Base-by-base conservation (phyloP, 2,329 filamentous ascomycete genomes). In the Pseudogymnoascus sp. region DNA sequence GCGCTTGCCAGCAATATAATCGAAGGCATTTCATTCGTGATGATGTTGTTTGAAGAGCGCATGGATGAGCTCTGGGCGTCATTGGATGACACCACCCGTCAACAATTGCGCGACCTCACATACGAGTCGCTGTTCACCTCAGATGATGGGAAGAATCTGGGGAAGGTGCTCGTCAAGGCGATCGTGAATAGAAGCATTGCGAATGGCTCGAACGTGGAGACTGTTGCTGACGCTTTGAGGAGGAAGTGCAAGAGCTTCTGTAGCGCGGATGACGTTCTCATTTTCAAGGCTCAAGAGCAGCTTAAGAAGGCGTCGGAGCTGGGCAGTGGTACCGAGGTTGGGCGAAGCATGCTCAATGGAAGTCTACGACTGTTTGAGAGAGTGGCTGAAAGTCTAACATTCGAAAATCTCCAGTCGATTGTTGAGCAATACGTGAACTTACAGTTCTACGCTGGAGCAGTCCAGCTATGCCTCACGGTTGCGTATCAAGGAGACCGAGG, bases 111-210 rank as follows among this genome's bases (percentile, higher is more conserved):
- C 63, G 83, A 87, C 37, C 81, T 99, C 61, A 97, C 91, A 0
- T 99, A 91, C 71, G 91, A 97, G 73, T 83, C 85, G 52, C 83
- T 99, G 0, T 97, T 99, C 74, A 90, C 91, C 3, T 86, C 88
- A 43, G 76, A 82, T 5, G 81, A 86, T 16, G 94, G 94, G 33
- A 91, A 91, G 69, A 91, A 96, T 10, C 83, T 97, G 23, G 95
- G 93, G 2, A 97, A 96, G 74, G 84, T 96, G 62, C 81, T 99
- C 1, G 94, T 99, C 63, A 99, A 97, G 74, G 92, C 93, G 0
- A 97, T 99, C 70, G 94, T 99, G 62, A 97, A 97, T 74, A 87
- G 92, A 70, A 99, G 96, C 74, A 99, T 99, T 69, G 90, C 93
- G 63, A 96, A 91, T 70, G 94, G 95, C 8, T 93, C 92, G 4